Percentiles rank a stretch among this genome's conserved stretches.
phyloP scores from a whole-genome alignment of 495 filamentous ascomycete species.

The Penicillium goetzii region DNA sequence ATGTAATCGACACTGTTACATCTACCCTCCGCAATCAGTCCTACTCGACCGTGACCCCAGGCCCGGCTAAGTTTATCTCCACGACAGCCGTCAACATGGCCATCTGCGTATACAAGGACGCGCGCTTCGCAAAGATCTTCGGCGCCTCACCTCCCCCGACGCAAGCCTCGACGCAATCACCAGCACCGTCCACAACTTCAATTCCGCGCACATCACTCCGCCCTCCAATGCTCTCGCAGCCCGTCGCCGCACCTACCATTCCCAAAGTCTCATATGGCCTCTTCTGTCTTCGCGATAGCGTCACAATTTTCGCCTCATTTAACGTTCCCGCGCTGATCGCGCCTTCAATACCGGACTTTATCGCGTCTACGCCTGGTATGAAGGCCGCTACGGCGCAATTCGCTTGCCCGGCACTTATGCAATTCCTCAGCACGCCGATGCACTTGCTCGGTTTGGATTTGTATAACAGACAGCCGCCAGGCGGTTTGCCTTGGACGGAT shows the following conservation, averaged over 20 bases:
- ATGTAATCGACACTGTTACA: constrained; percentile 79
- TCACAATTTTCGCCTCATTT: constrained; percentile 94
- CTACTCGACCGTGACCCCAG: constrained; percentile 65
- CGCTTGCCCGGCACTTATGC: constrained; percentile 75
- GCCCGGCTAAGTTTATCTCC: constrained; percentile 79
- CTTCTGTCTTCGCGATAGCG: constrained; percentile 82
- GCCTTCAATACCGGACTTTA: constrained; percentile 42
- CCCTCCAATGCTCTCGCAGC: constrained; percentile 39
- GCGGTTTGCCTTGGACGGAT: constrained; percentile 55
- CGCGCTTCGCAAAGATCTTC: constrained; percentile 81
- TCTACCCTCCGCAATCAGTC: constrained; percentile 64
- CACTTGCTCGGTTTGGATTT: constrained; percentile 88
- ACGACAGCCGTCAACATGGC: constrained; percentile 85
- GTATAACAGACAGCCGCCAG: constrained; percentile 70
- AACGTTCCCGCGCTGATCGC: constrained; percentile 83
- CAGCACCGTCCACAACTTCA: constrained; percentile 37
- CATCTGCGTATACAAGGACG: constrained; percentile 92
- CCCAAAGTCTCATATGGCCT: constrained; percentile 67
- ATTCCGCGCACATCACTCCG: constrained; percentile 56
- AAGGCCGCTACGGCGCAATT: constrained; percentile 75
- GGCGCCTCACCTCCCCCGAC: constrained; percentile 47
- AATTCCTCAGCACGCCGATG: constrained; percentile 81
- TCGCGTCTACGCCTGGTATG: constrained; percentile 57
- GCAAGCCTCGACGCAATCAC: constrained; percentile 15
- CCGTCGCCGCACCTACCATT: constrained; percentile 37